Base-by-base conservation (phyloP, 495 filamentous ascomycete genomes). In the Xylaria acuta region DNA sequence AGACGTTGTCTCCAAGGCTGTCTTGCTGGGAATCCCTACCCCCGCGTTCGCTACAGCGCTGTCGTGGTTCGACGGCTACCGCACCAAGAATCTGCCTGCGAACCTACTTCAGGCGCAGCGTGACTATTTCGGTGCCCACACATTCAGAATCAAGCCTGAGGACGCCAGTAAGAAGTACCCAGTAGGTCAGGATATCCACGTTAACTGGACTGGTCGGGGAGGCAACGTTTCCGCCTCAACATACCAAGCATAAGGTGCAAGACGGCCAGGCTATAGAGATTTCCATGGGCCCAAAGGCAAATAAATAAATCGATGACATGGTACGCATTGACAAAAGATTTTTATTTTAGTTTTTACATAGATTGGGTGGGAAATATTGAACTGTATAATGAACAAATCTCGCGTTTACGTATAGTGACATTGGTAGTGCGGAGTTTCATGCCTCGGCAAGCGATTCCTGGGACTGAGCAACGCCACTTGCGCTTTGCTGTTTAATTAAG, bases 41-140 rank as follows among this genome's bases (percentile, higher is more conserved):
- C 96, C 96, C 27, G 93, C 94, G 77, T 98, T 99, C 91, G 92
- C 90, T 82, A 98, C 97, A 73, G 96, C 96, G 34, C 90, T 99
- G 71, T 91, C 90, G 81, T 99, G 97, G 93, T 99, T 97, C 87
- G 96, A 99, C 80, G 97, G 96, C 63, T 97, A 97, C 88, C 92
- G 96, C 82, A 94, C 94, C 77, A 92, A 93, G 87, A 89, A 97
- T 79, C 90, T 99, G 75, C 96, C 96, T 47, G 96, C 96, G 86
- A 98, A 98, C 90, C 87, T 99, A 69, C 88, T 99, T 74, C 96
- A 99, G 87, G 96, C 97, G 47, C 96, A 99, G 88, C 91, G 96
- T 86, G 96, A 99, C 83, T 99, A 98, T 92, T 99, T 99, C 80
- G 89, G 96, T 82, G 96, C 96, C 67, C 96, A 99, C 91, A 99